These are phyloP conservation scores for Protomyces macrosporus DNA, from an alignment of 1,139 yeast genomes.

Conservation along the genomic window DNA sequence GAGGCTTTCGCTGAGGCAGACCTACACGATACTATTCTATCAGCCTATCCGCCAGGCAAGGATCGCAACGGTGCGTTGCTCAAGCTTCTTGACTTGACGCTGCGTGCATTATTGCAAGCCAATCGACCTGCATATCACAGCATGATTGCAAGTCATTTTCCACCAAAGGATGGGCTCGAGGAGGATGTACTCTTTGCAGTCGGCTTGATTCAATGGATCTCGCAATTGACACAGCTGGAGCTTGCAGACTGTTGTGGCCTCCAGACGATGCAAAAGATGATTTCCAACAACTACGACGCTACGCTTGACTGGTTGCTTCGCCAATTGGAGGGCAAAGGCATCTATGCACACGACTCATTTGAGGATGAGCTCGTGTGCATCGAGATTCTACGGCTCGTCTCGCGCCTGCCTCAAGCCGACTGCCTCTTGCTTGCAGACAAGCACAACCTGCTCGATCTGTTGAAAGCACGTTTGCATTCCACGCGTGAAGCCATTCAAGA, in stretches of 20 bases:
- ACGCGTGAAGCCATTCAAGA: neutral
- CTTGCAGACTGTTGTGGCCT: neutral
- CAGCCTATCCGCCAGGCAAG: neutral
- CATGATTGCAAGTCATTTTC: neutral
- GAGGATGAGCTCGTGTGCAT: neutral
- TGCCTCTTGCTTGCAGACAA: neutral
- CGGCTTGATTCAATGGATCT: neutral
- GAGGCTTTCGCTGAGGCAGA: neutral
- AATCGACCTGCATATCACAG: neutral
- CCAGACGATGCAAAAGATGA: neutral
- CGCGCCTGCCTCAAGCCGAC: neutral
- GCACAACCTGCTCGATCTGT: neutral
- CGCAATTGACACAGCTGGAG: neutral
- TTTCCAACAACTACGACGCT: neutral
- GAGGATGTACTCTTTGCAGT: neutral
- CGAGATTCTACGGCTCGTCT: neutral
- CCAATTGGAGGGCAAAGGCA: neutral
- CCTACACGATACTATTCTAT: neutral
- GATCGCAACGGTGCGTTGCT: neutral
- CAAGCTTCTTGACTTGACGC: neutral
- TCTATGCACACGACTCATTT: neutral
- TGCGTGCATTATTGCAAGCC: neutral
- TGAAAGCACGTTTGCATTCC: neutral
- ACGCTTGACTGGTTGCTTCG: neutral
- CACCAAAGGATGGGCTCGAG: neutral